Percentiles rank a stretch among this genome's conserved stretches.
Evolutionary conservation across 2,329 filamentous ascomycete species (phyloP).

Genomic region (Calonectria henricotiae): DNA sequence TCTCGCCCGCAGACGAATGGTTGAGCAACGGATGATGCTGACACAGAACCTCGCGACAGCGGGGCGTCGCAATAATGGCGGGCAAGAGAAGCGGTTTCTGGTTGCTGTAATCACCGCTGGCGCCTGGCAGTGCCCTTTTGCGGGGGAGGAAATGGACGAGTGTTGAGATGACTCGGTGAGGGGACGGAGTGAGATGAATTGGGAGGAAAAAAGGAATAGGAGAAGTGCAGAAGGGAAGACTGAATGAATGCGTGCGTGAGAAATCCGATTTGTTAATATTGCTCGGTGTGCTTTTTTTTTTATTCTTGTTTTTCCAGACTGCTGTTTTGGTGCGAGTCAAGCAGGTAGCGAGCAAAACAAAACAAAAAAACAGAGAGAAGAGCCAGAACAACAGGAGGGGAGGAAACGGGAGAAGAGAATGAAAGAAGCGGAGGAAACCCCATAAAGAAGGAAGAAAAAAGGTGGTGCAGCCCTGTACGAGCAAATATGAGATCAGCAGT

Average conservation of each 20-base stretch:
- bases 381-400: slow-evolving; percentile 38
- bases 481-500: slow-evolving; percentile 50
- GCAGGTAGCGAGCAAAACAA: slow-evolving; percentile 17
- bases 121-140: slow-evolving; percentile 36
- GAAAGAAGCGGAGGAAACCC: slow-evolving; percentile 29
- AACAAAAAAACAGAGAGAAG: slow-evolving; percentile 4
- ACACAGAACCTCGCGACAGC: slow-evolving; percentile 45
- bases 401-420: slow-evolving; percentile 41
- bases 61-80: slow-evolving; percentile 48
- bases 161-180: slow-evolving; percentile 31
- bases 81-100: slow-evolving; percentile 46
- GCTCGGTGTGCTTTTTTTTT: not conserved
- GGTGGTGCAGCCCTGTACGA: slow-evolving; percentile 39
- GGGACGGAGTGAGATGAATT: slow-evolving; percentile 1
- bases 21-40: slow-evolving; percentile 40
- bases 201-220: not conserved
- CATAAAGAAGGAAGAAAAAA: not conserved
- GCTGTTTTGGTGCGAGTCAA: slow-evolving; percentile 12
- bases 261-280: slow-evolving; percentile 32
- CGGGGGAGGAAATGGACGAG: slow-evolving; percentile 6
- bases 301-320: not conserved
- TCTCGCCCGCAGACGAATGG: slow-evolving; percentile 27
- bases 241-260: not conserved
- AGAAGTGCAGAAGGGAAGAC: not conserved
- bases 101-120: slow-evolving; percentile 41